A percentile compares a stretch with the other conserved stretches of the same genome.
Conservation (phyloP, 768 basidiomycete species). For the Cyclocybe cylindracea region DNA sequence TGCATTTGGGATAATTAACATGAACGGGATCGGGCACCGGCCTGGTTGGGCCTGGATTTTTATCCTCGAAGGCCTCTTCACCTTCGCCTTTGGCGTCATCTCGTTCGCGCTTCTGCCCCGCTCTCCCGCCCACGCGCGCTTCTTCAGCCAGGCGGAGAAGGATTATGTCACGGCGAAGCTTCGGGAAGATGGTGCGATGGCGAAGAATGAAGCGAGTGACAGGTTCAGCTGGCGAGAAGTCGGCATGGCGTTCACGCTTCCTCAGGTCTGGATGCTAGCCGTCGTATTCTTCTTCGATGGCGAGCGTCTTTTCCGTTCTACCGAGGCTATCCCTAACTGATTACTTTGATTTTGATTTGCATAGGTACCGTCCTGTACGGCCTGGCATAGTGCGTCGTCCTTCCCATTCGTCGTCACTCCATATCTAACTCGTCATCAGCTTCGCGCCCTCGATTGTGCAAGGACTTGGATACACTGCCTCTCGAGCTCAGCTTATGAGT, state of each 20-base stretch:
- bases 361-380: constrained; percentile 46
- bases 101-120: constrained; percentile 48
- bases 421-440: constrained; percentile 28
- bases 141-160: constrained; percentile 53
- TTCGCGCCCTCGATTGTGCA: constrained; percentile 76
- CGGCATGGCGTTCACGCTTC: constrained; percentile 43
- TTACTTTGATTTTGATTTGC: neutral
- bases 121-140: constrained; percentile 39
- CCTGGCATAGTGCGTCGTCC: constrained; percentile 46
- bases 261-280: constrained; percentile 55
- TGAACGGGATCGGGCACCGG: constrained; percentile 54
- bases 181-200: constrained; percentile 41
- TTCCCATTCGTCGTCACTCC: neutral
- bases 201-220: constrained; percentile 36
- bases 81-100: constrained; percentile 52
- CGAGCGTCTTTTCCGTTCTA: constrained; percentile 12
- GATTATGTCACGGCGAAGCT: constrained; percentile 42
- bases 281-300: constrained; percentile 57
- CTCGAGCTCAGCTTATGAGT: constrained; percentile 60
- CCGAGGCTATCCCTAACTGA: neutral
- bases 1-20: constrained; percentile 63
- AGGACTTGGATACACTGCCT: constrained; percentile 54
- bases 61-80: constrained; percentile 68
- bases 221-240: constrained; percentile 62
- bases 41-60: constrained; percentile 74